Evolutionary conservation across 208 protist genomes (phyloP).

Genomic region (Novymonas esmeraldas): DNA sequence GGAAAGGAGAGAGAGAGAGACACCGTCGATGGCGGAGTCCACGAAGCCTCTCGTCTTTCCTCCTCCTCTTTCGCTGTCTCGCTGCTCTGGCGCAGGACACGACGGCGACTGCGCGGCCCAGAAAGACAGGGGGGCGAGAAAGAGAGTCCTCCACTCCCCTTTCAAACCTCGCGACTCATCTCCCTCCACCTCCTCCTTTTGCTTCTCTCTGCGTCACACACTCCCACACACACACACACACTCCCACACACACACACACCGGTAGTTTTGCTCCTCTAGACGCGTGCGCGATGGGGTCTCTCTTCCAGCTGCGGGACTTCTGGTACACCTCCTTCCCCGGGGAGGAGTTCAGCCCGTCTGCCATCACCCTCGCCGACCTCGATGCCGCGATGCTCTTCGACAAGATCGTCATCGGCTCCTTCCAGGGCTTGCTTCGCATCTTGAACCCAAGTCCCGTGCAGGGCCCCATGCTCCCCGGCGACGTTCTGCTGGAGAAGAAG

Average conservation of each 20-base stretch:
- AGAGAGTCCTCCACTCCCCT: no score
- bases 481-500: constrained; percentile 87
- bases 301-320: constrained; percentile 92
- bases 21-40: not conserved
- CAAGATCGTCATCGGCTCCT: constrained; percentile 86
- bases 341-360: constrained; percentile 82
- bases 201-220: not conserved
- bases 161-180: no score
- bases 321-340: constrained; percentile 80
- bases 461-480: constrained; percentile 53
- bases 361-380: constrained; percentile 69
- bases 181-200: no score
- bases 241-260: not conserved
- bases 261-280: not conserved
- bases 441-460: constrained; percentile 58
- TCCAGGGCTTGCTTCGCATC: constrained; percentile 86
- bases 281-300: constrained; percentile 69
- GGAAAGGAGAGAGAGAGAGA: not conserved
- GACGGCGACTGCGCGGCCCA: not conserved
- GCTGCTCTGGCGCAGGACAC: not conserved
- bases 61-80: constrained; percentile 2
- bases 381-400: constrained; percentile 60
- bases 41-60: not conserved
- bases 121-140: not conserved
- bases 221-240: not conserved